phyloP scores from a whole-genome alignment of 345 rosid species.

The Lumnitzera racemosa region DNA sequence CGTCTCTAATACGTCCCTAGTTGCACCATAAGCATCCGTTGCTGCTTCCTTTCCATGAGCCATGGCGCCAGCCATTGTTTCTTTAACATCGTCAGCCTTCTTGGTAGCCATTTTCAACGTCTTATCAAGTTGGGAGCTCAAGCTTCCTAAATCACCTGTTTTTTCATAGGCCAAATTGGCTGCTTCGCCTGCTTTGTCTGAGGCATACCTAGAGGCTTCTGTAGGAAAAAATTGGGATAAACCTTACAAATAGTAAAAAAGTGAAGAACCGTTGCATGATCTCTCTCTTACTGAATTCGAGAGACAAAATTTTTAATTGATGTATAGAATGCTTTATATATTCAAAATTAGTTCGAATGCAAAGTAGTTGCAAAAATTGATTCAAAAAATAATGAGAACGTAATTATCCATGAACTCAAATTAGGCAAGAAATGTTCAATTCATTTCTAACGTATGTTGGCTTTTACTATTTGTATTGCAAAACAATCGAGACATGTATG shows the following conservation, averaged over 20 bases:
- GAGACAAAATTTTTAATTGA: too few species aligned
- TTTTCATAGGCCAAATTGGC: conserved; percentile 15
- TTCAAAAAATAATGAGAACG: too few species aligned
- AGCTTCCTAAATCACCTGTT: conserved; percentile 12
- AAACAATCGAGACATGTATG: too few species aligned
- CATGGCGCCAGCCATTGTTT: conserved; percentile 14
- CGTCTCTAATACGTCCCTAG: background rate
- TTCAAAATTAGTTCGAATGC: too few species aligned
- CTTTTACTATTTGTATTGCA: too few species aligned
- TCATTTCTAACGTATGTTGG: too few species aligned
- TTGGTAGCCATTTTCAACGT: conserved; percentile 14
- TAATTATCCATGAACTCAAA: too few species aligned
- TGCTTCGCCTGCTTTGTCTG: conserved; percentile 21
- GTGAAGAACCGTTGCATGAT: background rate
- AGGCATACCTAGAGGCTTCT: conserved; percentile 22
- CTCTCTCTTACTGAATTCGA: too few species aligned
- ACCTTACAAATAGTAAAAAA: too few species aligned
- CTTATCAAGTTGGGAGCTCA: conserved; percentile 8
- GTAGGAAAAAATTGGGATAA: conserved; percentile 1
- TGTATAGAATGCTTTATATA: too few species aligned
- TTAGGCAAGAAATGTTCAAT: too few species aligned
- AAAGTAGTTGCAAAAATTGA: too few species aligned
- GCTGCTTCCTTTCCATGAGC: conserved; percentile 20
- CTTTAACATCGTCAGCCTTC: conserved; percentile 14
- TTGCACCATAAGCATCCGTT: conserved; percentile 6